phyloP scores from a whole-genome alignment of 305 asterid species.

The Ruellia speciosa region DNA sequence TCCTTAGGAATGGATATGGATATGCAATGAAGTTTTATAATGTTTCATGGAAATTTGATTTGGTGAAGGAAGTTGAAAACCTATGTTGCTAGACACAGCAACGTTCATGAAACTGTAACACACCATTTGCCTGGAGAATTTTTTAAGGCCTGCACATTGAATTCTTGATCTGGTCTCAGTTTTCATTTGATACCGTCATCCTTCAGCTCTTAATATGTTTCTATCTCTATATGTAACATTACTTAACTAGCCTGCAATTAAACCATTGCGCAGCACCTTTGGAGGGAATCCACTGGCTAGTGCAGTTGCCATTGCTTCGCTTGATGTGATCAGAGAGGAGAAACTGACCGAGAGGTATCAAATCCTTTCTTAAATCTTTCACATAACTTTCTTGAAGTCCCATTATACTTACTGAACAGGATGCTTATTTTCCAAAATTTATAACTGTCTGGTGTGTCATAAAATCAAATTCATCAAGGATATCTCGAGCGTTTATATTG shows the following conservation, averaged over 20 bases:
- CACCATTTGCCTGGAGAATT: too few species aligned
- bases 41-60: too few species aligned
- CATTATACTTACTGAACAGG: background rate
- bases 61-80: too few species aligned
- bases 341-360: conserved; percentile 72
- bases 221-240: background rate
- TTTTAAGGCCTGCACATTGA: too few species aligned
- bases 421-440: background rate
- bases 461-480: too few species aligned
- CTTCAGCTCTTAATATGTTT: conserved; percentile 7
- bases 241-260: conserved; percentile 12
- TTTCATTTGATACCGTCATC: background rate
- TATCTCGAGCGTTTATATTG: too few species aligned
- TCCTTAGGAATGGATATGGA: too few species aligned
- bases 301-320: conserved; percentile 89
- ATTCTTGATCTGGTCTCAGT: too few species aligned
- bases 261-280: conserved; percentile 55
- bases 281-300: conserved; percentile 97
- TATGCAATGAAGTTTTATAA: too few species aligned
- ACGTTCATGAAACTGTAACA: too few species aligned
- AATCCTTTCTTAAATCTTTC: background rate
- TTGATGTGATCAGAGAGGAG: conserved; percentile 76
- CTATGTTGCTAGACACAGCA: too few species aligned
- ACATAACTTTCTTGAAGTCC: background rate
- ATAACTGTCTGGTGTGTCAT: too few species aligned